A percentile compares a stretch with the other conserved stretches of the same genome.
Evolutionary conservation across 2,329 filamentous ascomycete genomes (phyloP).

Genomic region (Daldinia sp.): DNA sequence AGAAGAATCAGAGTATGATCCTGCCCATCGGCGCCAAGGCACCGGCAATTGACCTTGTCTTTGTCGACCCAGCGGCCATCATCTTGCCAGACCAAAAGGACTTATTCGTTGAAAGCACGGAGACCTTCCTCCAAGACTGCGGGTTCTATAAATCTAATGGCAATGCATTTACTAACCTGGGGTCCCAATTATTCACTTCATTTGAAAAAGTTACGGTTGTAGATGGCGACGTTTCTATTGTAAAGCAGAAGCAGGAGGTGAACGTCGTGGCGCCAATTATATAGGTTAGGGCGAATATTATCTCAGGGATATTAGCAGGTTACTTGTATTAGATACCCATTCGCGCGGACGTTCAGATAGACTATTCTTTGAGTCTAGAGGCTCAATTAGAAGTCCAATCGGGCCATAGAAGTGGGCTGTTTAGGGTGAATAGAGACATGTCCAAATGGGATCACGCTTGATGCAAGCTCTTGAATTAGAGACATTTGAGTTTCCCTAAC

Average conservation of each 20-base stretch:
- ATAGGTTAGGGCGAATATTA: constrained; percentile 4
- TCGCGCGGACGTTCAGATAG: constrained; percentile 13
- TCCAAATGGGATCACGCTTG: neutral
- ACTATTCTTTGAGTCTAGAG: neutral
- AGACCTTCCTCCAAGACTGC: constrained; percentile 53
- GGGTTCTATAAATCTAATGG: constrained; percentile 47
- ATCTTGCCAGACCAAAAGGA: constrained; percentile 52
- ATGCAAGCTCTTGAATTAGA: neutral
- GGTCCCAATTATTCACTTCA: constrained; percentile 47
- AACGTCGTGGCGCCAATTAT: constrained; percentile 8
- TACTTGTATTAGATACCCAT: constrained; percentile 36
- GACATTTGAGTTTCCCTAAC: no score
- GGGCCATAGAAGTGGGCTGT: neutral
- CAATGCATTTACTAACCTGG: constrained; percentile 50
- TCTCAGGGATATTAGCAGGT: constrained; percentile 5
- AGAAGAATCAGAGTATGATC: constrained; percentile 52
- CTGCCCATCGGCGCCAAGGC: constrained; percentile 51
- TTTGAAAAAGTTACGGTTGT: constrained; percentile 48
- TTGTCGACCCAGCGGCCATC: constrained; percentile 56
- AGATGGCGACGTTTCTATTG: constrained; percentile 34
- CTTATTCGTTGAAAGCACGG: constrained; percentile 54
- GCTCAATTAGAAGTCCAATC: neutral
- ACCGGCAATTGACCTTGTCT: constrained; percentile 47
- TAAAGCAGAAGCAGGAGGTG: constrained; percentile 35
- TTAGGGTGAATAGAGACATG: neutral